A percentile compares a stretch with the other conserved stretches of the same genome.
phyloP scores from a whole-genome alignment of 495 filamentous ascomycete species.

The Penicillium cosmopolitanum region DNA sequence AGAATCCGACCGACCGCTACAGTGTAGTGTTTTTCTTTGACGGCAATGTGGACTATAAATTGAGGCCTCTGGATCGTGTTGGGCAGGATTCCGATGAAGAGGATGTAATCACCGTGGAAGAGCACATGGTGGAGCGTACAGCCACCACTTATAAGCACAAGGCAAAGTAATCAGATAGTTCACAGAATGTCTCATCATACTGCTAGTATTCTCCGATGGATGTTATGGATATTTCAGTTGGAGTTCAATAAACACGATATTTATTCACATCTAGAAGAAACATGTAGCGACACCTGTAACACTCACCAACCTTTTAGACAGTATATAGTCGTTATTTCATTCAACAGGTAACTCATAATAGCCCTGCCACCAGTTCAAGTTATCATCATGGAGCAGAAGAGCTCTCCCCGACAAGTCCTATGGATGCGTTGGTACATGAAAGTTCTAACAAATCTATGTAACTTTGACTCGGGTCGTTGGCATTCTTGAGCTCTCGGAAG shows the following conservation, averaged over 20 bases:
- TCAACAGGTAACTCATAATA: not conserved
- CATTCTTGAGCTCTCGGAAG: conserved; percentile 6
- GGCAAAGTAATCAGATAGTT: not conserved
- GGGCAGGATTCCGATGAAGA: conserved; percentile 7
- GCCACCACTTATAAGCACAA: conserved; percentile 16
- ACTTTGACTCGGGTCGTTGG: conserved; percentile 9
- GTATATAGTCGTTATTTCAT: not conserved
- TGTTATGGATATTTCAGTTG: not conserved
- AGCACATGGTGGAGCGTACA: conserved; percentile 31
- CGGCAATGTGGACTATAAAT: conserved; percentile 34
- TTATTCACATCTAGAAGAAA: too few relatives aligned
- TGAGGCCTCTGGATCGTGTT: conserved; percentile 12
- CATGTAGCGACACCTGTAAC: not conserved
- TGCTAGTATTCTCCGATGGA: not conserved
- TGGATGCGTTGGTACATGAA: conserved; percentile 8
- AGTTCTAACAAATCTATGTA: conserved; percentile 8
- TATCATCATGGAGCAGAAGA: not conserved
- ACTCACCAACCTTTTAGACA: not conserved
- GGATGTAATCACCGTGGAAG: conserved; percentile 30
- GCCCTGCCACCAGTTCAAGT: not conserved
- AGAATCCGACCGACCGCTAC: conserved; percentile 40
- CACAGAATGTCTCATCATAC: too few relatives aligned
- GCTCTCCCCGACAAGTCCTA: not conserved
- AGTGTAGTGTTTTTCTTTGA: conserved; percentile 50
- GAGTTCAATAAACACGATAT: not conserved